Conservation (phyloP, 148 eudicot species). For the Heliamphora exappendiculata region DNA sequence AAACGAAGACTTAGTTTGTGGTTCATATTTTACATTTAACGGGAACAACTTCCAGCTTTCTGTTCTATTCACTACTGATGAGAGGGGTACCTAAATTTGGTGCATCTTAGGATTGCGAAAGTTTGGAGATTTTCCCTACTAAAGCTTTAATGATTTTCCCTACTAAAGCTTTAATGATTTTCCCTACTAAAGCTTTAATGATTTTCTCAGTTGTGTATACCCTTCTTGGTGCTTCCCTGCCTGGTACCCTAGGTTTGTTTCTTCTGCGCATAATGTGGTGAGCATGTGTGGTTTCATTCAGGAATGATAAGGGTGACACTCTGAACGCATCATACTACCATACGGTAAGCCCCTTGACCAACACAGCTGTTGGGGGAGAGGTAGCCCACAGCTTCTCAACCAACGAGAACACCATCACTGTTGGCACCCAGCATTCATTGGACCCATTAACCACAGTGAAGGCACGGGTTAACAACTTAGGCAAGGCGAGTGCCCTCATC, state of each 20-base stretch:
- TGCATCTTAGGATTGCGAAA: neutral
- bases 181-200: neutral
- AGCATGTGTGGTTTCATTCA: slow-evolving; percentile 18
- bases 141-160: too few relatives aligned
- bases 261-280: neutral
- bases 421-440: slow-evolving; percentile 60
- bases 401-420: slow-evolving; percentile 61
- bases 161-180: too few relatives aligned
- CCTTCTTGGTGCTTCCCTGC: neutral
- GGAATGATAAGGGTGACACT: slow-evolving; percentile 73
- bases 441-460: slow-evolving; percentile 67
- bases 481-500: slow-evolving; percentile 63
- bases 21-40: neutral
- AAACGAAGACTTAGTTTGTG: too few relatives aligned
- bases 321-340: slow-evolving; percentile 63
- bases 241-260: neutral
- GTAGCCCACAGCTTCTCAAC: slow-evolving; percentile 64
- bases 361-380: slow-evolving; percentile 63
- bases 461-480: slow-evolving; percentile 65
- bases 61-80: neutral
- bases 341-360: slow-evolving; percentile 44
- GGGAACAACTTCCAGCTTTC: neutral
- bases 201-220: neutral
- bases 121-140: neutral
- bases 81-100: neutral